phyloP scores from a whole-genome alignment of 306 rosid genomes.

The Fragaria vesca region DNA sequence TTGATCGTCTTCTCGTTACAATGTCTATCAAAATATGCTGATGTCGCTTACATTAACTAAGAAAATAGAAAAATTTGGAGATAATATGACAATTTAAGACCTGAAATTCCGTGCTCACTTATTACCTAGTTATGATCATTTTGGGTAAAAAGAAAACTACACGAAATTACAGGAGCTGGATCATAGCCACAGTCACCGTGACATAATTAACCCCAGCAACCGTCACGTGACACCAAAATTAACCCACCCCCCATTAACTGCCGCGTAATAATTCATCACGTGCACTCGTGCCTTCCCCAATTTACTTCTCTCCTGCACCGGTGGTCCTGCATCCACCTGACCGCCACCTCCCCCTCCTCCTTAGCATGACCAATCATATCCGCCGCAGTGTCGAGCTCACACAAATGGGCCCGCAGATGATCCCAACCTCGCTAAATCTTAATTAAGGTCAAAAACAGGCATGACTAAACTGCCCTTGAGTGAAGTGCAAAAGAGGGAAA shows the following conservation, averaged over 20 bases:
- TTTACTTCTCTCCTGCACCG: background rate
- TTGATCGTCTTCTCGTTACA: too few relatives aligned
- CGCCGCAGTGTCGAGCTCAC: background rate
- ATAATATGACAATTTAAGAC: background rate
- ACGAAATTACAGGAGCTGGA: too few relatives aligned
- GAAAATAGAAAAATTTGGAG: background rate
- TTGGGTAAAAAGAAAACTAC: background rate
- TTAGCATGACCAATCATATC: background rate
- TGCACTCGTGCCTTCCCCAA: constrained; percentile 12
- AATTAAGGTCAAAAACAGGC: background rate
- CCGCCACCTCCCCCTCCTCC: background rate
- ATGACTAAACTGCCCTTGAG: constrained; percentile 14
- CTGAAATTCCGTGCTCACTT: background rate
- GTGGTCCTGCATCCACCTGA: constrained; percentile 23
- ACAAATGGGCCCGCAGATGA: background rate
- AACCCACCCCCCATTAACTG: background rate
- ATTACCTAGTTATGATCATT: background rate
- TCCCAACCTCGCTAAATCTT: background rate
- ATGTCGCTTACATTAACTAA: too few relatives aligned
- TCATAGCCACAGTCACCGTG: background rate
- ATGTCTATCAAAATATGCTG: too few relatives aligned
- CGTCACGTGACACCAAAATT: constrained; percentile 29
- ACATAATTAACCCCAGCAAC: constrained; percentile 24
- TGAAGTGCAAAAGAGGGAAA: constrained; percentile 1
- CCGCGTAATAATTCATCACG: constrained; percentile 29